A percentile compares a stretch with the other conserved stretches of the same genome.
phyloP scores from a whole-genome alignment of 371 early-diverging fungal species.

The Cladochytrium tenue region DNA sequence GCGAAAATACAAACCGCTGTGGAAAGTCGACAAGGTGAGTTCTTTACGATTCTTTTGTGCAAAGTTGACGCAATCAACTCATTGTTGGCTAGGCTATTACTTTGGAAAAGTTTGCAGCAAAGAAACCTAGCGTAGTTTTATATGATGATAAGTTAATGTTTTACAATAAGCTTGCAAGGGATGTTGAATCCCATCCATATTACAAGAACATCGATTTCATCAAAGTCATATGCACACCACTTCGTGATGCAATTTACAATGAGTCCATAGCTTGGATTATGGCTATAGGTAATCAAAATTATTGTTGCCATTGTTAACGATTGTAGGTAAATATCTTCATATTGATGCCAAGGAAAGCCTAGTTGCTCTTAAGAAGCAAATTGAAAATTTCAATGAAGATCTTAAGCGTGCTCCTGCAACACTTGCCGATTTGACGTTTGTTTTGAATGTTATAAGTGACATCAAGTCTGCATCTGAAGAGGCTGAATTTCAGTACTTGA shows the following conservation, averaged over 20 bases:
- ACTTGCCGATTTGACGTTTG: constrained; percentile 59
- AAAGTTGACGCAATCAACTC: background rate
- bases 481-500: constrained; percentile 49
- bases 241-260: constrained; percentile 51
- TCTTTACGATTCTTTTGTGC: background rate
- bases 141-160: constrained; percentile 61
- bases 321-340: constrained; percentile 51
- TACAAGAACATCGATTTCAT: constrained; percentile 55
- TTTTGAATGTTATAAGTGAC: constrained; percentile 55
- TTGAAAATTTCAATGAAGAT: constrained; percentile 47
- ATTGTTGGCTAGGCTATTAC: constrained; percentile 42
- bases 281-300: constrained; percentile 47
- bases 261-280: constrained; percentile 58
- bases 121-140: constrained; percentile 52
- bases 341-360: constrained; percentile 44
- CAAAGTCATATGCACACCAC: constrained; percentile 44
- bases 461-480: constrained; percentile 51
- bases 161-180: constrained; percentile 55
- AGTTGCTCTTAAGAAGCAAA: constrained; percentile 24
- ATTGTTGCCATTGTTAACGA: background rate
- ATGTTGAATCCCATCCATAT: constrained; percentile 49
- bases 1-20: constrained; percentile 62
- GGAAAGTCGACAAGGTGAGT: constrained; percentile 64
- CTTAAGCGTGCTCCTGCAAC: constrained; percentile 47
- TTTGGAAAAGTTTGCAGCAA: constrained; percentile 63